Base-by-base conservation (phyloP, 2,329 filamentous ascomycete species). In the Fusarium secorum region DNA sequence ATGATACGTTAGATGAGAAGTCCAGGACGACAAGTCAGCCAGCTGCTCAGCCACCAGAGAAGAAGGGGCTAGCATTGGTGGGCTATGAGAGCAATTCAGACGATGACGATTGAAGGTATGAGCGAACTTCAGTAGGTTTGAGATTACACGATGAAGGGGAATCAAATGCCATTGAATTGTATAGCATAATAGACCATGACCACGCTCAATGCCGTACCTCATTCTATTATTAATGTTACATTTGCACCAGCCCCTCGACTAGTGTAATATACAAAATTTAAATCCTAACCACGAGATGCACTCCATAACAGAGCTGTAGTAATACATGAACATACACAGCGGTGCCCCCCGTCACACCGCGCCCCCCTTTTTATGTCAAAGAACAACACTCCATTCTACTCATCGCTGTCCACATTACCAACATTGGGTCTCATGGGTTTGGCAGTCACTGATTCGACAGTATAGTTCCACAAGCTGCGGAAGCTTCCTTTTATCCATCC, bases 401-500 rank as follows among this genome's bases (percentile, higher is more conserved):
- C 80, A 15, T 81, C 78, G 46, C 80, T 79, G 56, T 83, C 78
- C 59, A 83, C 61, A 64, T 81, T 78, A 33, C 83, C 82, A 14
- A 84, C 80, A 36, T 83, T 83, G 49, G 81, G 79, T 22, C 77
- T 79, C 69, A 79, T 81, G 57, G 83, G 83, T 74, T 83, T 80
- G 39, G 78, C 76, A 36, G 79, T 79, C 55, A 81, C 82, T 36
- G 80, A 79, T n/a, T 75, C 72, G 30, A 79, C 80, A 5, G 84
- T 83, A 86, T 87, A 89, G 30, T 83, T 83, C 73, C 82, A 88
- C 33, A 89, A 64, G 63, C 83, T 81, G 56, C 88, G 83, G 52
- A 90, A 62, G 64, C 84, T 84, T 33, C 88, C 87, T 82, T 90
- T 91, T 74, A 89, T 86, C 85, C 89, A 90, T 22, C 91, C 91